A percentile compares a stretch with the other conserved stretches of the same genome.
phyloP scores from a whole-genome alignment of 75 land plant genomes.

The Isoetes taiwanensis region DNA sequence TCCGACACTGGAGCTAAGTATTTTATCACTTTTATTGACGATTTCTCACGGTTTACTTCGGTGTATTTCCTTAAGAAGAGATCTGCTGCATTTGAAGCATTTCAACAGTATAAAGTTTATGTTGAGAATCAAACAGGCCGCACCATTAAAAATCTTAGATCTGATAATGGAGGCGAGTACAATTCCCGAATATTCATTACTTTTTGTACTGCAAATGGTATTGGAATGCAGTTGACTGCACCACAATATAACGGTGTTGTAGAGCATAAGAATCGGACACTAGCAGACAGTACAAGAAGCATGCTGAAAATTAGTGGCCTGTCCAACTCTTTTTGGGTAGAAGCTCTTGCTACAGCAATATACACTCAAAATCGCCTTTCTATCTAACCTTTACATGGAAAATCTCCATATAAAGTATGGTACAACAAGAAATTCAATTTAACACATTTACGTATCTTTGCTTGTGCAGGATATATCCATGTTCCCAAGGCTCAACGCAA shows the following conservation, averaged over 20 bases:
- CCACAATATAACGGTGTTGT: slow-evolving; percentile 10
- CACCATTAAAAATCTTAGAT: slow-evolving; percentile 9
- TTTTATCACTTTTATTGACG: slow-evolving; percentile 18
- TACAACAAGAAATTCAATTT: too few relatives aligned
- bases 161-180: slow-evolving; percentile 26
- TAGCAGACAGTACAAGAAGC: too few relatives aligned
- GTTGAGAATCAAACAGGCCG: slow-evolving; percentile 12
- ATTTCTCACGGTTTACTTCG: slow-evolving; percentile 11
- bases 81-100: slow-evolving; percentile 9
- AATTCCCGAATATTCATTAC: neutral
- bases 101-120: slow-evolving; percentile 3
- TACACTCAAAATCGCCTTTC: too few relatives aligned
- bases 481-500: too few relatives aligned
- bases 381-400: too few relatives aligned
- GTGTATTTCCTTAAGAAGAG: slow-evolving; percentile 16
- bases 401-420: too few relatives aligned
- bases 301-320: slow-evolving; percentile 12
- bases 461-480: too few relatives aligned
- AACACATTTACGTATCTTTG: too few relatives aligned
- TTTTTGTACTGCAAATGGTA: neutral
- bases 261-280: slow-evolving; percentile 2
- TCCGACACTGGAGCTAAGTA: slow-evolving; percentile 1
- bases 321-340: slow-evolving; percentile 17
- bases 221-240: neutral
- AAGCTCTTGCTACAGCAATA: slow-evolving; percentile 15